Base-by-base conservation (phyloP, 495 filamentous ascomycete species). In the Penicillium samsonianum region DNA sequence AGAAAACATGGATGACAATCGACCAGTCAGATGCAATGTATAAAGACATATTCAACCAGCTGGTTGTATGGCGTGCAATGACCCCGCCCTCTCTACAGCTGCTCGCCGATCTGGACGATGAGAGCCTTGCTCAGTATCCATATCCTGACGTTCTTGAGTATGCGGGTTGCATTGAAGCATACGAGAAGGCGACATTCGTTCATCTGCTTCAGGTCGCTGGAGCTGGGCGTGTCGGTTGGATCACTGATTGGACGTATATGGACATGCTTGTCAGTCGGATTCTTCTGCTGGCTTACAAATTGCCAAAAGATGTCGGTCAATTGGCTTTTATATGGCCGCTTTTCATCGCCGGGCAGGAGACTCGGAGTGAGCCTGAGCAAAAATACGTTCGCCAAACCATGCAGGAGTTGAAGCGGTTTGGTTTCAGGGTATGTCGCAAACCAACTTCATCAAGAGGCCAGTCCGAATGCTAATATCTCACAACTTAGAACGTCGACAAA, bases 101-200 rank as follows among this genome's bases (percentile, higher is more conserved):
- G 14, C 65, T 74, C 0, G 64, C 65, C 9, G 67, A 65, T 3
- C 48, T 77, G n/a, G 72, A 77, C 40, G 69, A 69, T 26, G 67
- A 70, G 33, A 70, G 59, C 23, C 37, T 77, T 20, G 33, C 41
- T 7, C 57, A 52, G 26, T 77, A 71, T 46, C 65, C 65, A 3
- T 73, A 65, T 38, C 69, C 65, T 0, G 68, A 74, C 22, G 60
- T 74, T 14, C 35, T 77, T 2, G 74, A 75, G 42, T 74, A 77
- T 51, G 69, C 64, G 4, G 74, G 72, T 9, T 75, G 74, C 43
- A 70, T 77, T 31, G 74, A 77, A 44, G 71, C 72, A 0, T 77
- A 75, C 48, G 74, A 77, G 30, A 75, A 77, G 49, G 74, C 74
- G 12, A 75, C 74, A 4, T 67, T 68, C 23, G 61, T 77, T 3